These are phyloP conservation scores for Xerocomellus chrysenteron DNA, from an alignment of 768 basidiomycete genomes.

Conservation along the genomic window DNA sequence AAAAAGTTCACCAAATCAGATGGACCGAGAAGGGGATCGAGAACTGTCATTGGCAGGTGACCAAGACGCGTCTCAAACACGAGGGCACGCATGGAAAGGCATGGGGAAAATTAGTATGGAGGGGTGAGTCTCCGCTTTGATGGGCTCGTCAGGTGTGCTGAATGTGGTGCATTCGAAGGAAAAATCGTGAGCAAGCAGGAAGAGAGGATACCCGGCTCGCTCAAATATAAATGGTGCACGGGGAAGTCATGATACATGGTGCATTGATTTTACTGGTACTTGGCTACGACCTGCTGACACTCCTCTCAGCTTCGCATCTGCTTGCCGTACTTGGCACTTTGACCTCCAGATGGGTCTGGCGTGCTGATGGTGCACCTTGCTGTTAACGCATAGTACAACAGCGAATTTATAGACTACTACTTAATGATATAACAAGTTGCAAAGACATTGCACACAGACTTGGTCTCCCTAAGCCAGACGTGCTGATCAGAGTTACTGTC, in stretches of 20 bases:
- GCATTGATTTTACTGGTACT: background rate
- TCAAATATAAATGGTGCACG: conserved; percentile 74
- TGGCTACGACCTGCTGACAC: background rate
- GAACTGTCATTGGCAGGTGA: conserved; percentile 74
- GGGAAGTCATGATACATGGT: conserved; percentile 40
- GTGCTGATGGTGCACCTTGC: background rate
- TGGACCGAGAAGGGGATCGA: conserved; percentile 69
- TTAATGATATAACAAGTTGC: background rate
- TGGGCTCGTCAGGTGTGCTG: conserved; percentile 1
- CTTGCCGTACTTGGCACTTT: background rate
- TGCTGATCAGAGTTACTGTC: background rate
- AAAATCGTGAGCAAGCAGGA: conserved; percentile 57
- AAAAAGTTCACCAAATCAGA: conserved; percentile 66
- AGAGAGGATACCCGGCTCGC: conserved; percentile 63
- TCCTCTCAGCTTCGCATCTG: background rate
- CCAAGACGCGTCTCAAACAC: conserved; percentile 66
- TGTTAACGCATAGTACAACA: background rate
- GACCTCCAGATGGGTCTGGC: no score
- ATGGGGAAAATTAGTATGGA: conserved; percentile 81
- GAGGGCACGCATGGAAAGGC: conserved; percentile 78
- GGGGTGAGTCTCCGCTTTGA: conserved; percentile 48
- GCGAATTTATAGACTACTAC: background rate
- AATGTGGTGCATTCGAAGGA: conserved; percentile 39
- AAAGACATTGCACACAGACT: no score
- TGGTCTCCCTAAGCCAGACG: no score